Evolutionary conservation across 129 eudicot genomes (phyloP).

Genomic region (Pittosporum tobira): DNA sequence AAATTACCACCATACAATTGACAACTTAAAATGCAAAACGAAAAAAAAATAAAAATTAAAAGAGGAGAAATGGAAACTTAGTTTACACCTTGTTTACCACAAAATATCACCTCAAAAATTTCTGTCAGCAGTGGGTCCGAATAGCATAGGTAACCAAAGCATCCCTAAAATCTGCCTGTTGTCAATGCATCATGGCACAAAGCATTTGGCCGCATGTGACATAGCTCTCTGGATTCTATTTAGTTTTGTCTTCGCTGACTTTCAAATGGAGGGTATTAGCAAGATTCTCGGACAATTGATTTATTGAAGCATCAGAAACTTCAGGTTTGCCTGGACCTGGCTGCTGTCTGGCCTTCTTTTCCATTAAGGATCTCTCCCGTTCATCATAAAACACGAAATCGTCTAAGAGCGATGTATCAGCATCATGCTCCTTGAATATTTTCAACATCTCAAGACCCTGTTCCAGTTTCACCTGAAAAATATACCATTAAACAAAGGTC

Average conservation of each 20-base stretch:
- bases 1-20: not conserved
- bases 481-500: not conserved
- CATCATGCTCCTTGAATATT: slow-evolving; percentile 9
- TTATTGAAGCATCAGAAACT: slow-evolving; percentile 7
- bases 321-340: not conserved
- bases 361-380: not conserved
- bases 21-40: not conserved
- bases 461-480: slow-evolving; percentile 6
- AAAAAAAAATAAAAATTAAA: not conserved
- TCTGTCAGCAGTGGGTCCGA: not conserved
- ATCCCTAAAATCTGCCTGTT: no score
- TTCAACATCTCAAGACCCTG: slow-evolving; percentile 10
- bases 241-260: slow-evolving; percentile 1
- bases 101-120: not conserved
- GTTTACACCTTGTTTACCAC: slow-evolving; percentile 8
- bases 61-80: not conserved
- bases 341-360: slow-evolving; percentile 6
- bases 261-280: slow-evolving; percentile 7
- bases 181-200: no score
- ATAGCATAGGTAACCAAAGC: not conserved
- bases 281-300: slow-evolving; percentile 2
- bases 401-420: slow-evolving; percentile 7
- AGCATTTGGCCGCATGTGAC: not conserved
- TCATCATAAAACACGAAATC: slow-evolving; percentile 11
- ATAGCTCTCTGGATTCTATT: not conserved